Evolutionary conservation across 306 rosid species (phyloP).

Genomic region (Herpetospermum pedunculosum): DNA sequence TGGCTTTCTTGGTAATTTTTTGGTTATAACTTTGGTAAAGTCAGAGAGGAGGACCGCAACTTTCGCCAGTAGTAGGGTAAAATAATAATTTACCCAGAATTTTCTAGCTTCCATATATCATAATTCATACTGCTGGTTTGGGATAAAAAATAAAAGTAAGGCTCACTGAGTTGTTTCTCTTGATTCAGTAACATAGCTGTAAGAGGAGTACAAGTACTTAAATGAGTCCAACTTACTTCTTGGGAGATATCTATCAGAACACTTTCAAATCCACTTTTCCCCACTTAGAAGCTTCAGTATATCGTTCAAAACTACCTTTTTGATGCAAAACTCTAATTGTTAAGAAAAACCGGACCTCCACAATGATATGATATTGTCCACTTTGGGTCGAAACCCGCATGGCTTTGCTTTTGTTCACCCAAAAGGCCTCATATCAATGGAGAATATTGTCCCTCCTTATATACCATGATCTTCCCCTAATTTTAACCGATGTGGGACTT

Average conservation of each 20-base stretch:
- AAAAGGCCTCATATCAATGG: too few species aligned
- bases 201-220: not conserved
- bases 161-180: not conserved
- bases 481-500: too few species aligned
- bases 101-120: not conserved
- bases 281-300: not conserved
- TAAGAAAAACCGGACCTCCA: too few species aligned
- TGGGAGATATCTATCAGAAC: not conserved
- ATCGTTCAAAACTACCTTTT: not conserved
- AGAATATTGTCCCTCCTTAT: too few species aligned
- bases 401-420: too few species aligned
- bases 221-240: not conserved
- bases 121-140: not conserved
- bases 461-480: too few species aligned
- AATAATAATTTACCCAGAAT: not conserved
- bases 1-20: not conserved
- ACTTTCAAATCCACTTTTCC: not conserved
- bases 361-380: too few species aligned
- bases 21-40: not conserved
- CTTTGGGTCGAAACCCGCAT: too few species aligned
- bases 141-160: not conserved
- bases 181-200: not conserved
- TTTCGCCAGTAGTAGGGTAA: not conserved
- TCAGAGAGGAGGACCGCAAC: not conserved
- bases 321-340: not conserved